phyloP scores from a whole-genome alignment of 495 filamentous ascomycete genomes.

The Podospora pseudoanserina region DNA sequence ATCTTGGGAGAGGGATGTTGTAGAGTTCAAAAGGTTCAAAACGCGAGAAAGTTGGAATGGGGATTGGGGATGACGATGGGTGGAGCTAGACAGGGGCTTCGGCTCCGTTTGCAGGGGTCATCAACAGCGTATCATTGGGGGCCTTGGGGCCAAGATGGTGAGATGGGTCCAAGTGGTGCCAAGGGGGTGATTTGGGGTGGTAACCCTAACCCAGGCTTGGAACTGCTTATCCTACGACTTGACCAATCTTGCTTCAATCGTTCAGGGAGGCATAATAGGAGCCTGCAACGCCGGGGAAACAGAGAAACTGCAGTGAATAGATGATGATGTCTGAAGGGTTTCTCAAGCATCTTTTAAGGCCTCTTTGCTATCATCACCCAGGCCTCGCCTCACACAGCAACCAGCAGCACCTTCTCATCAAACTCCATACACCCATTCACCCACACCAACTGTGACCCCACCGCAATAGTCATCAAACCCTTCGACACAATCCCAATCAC shows the following conservation, averaged over 20 bases:
- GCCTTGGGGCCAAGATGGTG: background rate
- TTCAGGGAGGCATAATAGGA: no score
- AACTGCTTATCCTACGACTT: no score
- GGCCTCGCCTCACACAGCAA: background rate
- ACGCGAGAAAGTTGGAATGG: background rate
- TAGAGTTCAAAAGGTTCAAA: background rate
- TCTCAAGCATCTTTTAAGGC: no score
- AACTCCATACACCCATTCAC: slow-evolving; percentile 23
- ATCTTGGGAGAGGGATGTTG: background rate
- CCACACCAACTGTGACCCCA: slow-evolving; percentile 6
- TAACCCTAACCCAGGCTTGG: background rate
- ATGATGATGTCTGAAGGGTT: no score
- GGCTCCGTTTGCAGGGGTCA: background rate
- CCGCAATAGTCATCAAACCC: background rate
- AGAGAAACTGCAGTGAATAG: no score
- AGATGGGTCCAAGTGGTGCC: background rate
- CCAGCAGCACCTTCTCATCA: slow-evolving; percentile 14
- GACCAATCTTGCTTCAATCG: no score
- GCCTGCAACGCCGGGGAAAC: no score
- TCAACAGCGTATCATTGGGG: background rate
- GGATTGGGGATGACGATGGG: background rate
- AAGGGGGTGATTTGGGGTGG: background rate
- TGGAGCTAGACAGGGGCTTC: background rate
- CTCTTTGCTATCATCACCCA: no score
- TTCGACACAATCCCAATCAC: slow-evolving; percentile 12